Evolutionary conservation across 208 protist species (phyloP), one percentile per base, ranked within the genome.

Genomic region (Naegleria lovaniensis): DNA sequence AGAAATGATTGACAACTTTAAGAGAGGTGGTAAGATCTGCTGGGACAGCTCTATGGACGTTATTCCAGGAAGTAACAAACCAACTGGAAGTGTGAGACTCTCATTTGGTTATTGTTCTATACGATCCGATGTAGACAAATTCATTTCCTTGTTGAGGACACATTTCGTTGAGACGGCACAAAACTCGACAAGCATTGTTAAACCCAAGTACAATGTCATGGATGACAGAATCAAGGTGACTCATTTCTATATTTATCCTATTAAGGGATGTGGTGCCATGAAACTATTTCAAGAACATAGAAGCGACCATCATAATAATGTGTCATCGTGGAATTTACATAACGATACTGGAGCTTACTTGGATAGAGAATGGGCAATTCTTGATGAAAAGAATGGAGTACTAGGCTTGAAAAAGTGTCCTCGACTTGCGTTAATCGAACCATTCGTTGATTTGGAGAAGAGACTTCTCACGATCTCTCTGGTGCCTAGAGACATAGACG

Each of bases 351-450:
- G 85, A 33, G 13, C 48, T 25, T 6, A 25, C 22, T 89, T 41
- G 5, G 85, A 89, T 40, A 59, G 85, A 89, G 85, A 89, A 41
- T 89, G 85, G 85, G 41, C 85, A 41, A 67, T 89, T 67, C 5
- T 89, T 40, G 85, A 89, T 40, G n/a, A 89, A 67, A 33, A 67
- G 2, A n/a, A 40, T 43, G 5, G 11, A n/a, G 29, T 25, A n/a
- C 22, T 89, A 40, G 19, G 36, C 11, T 40, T 41, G 59, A 89
- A 89, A 25, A 36, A 67, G 39, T 25, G 41, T 67, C 19, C 48
- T n/a, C n/a, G 39, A 25, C 15, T 89, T 29, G 29, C 43, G 9
- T 75, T 15, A n/a, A 89, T 89, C 25, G 4, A 38, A n/a, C 41
- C 85, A n/a, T 5, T 38, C 39, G 40, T 67, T 22, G 29, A 89